Conservation (phyloP, 2,329 filamentous ascomycete species). For the Diaporthe caulivora region DNA sequence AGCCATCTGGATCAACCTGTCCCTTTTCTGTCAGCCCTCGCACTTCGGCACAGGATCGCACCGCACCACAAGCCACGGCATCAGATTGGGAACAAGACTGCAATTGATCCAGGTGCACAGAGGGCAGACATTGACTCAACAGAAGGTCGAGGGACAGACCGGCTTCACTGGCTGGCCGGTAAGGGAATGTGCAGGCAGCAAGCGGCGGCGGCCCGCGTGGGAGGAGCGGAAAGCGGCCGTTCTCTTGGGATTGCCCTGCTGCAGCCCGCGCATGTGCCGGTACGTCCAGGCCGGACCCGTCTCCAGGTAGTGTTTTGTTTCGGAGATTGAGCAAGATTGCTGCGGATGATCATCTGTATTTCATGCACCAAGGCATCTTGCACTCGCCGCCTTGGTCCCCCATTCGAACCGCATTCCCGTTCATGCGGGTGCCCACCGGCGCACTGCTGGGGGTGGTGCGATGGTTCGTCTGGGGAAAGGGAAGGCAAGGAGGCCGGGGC, state of each 20-base stretch:
- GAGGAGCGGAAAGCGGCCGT: constrained; percentile 27
- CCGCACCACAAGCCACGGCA: neutral
- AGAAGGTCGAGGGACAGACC: neutral
- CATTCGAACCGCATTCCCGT: constrained; percentile 27
- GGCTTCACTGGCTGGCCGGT: neutral
- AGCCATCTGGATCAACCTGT: constrained; percentile 3
- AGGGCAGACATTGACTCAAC: neutral
- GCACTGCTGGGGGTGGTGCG: neutral
- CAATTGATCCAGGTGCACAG: neutral
- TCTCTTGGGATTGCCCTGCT: neutral
- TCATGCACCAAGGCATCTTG: constrained; percentile 15
- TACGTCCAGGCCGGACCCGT: neutral
- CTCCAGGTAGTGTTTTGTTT: neutral
- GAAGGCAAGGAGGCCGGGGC: neutral
- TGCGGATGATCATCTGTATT: constrained; percentile 1
- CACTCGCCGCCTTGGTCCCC: neutral
- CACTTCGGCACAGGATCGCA: neutral
- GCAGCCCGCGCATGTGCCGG: neutral
- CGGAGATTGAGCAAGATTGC: neutral
- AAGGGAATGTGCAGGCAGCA: constrained; percentile 21
- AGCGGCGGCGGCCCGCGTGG: neutral
- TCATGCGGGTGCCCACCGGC: constrained; percentile 24
- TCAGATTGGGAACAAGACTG: too few relatives aligned
- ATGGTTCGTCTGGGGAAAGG: constrained; percentile 22
- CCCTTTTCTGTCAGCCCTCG: constrained; percentile 3